These are phyloP conservation scores for Globisporangium ultimum DNA, from an alignment of 352 stramenopile genomes.

Conservation along the genomic window DNA sequence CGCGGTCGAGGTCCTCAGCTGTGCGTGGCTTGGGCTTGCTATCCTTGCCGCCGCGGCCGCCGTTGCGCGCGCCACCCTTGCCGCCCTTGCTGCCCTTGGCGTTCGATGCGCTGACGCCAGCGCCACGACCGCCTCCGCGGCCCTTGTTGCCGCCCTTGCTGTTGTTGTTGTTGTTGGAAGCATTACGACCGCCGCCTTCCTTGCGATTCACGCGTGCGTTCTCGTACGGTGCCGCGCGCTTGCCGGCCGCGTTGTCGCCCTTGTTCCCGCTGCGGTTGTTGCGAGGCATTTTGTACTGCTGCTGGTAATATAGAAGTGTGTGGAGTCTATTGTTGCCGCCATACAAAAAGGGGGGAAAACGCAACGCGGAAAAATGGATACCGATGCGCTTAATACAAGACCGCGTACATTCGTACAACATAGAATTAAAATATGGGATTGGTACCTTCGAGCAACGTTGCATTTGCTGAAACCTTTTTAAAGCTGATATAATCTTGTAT, in stretches of 20 bases:
- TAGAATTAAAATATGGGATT: no score
- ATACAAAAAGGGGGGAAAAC: no score
- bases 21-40: conserved; percentile 73
- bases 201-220: conserved; percentile 20
- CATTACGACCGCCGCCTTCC: conserved; percentile 23
- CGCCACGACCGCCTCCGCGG: conserved; percentile 18
- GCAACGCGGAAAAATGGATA: no score
- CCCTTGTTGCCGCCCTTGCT: conserved; percentile 13
- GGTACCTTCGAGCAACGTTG: no score
- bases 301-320: not conserved
- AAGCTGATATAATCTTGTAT: no score
- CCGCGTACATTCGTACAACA: no score
- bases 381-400: no score
- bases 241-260: conserved; percentile 7
- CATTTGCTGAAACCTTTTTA: no score
- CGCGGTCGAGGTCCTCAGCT: conserved; percentile 73
- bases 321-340: no score
- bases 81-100: conserved; percentile 13
- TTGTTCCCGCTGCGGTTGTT: conserved; percentile 21
- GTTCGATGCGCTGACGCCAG: conserved; percentile 5
- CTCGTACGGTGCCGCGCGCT: conserved; percentile 44
- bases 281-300: not conserved
- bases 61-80: conserved; percentile 13
- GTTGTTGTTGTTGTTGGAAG: conserved; percentile 13
- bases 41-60: conserved; percentile 21